Percentiles rank a stretch among this genome's conserved stretches.
Conservation (phyloP, 495 filamentous ascomycete species). For the Penicillium fimorum region DNA sequence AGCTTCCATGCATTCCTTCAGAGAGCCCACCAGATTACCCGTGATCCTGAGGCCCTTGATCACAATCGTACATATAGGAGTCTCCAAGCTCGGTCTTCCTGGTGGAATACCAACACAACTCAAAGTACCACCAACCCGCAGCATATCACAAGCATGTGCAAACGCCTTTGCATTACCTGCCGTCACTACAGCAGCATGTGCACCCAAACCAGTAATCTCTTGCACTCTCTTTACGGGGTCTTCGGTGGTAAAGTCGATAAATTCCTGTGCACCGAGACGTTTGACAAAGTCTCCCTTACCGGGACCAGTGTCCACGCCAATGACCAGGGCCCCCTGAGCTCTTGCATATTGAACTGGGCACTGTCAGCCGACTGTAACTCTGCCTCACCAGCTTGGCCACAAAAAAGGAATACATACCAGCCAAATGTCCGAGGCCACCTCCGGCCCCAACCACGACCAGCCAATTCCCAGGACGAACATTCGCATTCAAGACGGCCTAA, state of each 20-base stretch:
- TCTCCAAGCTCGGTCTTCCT: slow-evolving; percentile 42
- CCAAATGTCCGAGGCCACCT: slow-evolving; percentile 49
- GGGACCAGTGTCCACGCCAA: slow-evolving; percentile 44
- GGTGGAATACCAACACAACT: slow-evolving; percentile 52
- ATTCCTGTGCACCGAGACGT: slow-evolving; percentile 41
- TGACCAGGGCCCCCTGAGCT: slow-evolving; percentile 45
- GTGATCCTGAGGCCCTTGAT: slow-evolving; percentile 49
- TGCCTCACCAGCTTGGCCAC: neutral
- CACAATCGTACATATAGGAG: slow-evolving; percentile 46
- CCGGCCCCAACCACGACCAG: slow-evolving; percentile 51
- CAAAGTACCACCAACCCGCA: slow-evolving; percentile 48
- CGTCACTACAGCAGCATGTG: slow-evolving; percentile 44
- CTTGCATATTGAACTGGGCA: slow-evolving; percentile 47
- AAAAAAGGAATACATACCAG: slow-evolving; percentile 26
- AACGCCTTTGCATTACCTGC: slow-evolving; percentile 47
- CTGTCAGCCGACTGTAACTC: neutral
- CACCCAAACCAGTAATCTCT: slow-evolving; percentile 44
- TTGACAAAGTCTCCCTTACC: slow-evolving; percentile 46
- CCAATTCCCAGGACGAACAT: slow-evolving; percentile 42
- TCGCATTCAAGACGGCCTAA: slow-evolving; percentile 43
- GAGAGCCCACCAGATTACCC: slow-evolving; percentile 48
- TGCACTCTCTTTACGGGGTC: slow-evolving; percentile 39
- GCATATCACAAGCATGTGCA: slow-evolving; percentile 49
- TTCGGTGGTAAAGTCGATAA: slow-evolving; percentile 43
- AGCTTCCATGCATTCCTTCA: slow-evolving; percentile 53